A percentile compares a stretch with the other conserved stretches of the same genome.
phyloP scores from a whole-genome alignment of 805 yeast genomes.

The Starmerella bombicola region DNA sequence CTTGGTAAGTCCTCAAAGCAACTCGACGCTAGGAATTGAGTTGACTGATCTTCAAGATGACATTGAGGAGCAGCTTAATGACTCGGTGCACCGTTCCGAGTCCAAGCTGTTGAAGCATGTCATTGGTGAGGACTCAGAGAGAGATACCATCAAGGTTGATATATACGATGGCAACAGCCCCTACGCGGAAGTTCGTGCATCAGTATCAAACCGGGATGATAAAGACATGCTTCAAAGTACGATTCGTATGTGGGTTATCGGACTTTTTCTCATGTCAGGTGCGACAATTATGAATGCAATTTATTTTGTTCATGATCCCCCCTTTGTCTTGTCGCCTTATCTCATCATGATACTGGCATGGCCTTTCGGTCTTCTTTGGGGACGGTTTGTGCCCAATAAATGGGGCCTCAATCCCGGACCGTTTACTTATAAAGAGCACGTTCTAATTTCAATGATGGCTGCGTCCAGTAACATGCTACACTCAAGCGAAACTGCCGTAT shows the following conservation, averaged over 20 bases:
- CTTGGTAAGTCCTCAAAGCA: too few relatives aligned
- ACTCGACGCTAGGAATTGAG: not conserved
- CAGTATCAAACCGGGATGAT: conserved; percentile 49
- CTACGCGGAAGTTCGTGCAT: conserved; percentile 54
- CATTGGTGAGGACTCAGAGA: not conserved
- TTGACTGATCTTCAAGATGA: not conserved
- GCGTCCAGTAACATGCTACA: conserved; percentile 30
- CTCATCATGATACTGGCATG: conserved; percentile 51
- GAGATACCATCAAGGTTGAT: conserved; percentile 1
- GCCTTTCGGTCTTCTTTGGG: conserved; percentile 50
- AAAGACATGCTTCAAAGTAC: conserved; percentile 39
- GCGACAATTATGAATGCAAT: conserved; percentile 49
- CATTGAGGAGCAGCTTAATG: not conserved
- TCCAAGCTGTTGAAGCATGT: not conserved
- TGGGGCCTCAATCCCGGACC: conserved; percentile 45
- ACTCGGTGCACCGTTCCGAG: not conserved
- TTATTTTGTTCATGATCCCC: conserved; percentile 47
- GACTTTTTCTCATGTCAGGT: conserved; percentile 40
- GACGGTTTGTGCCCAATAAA: conserved; percentile 28
- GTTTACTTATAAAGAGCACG: conserved; percentile 52
- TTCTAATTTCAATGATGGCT: conserved; percentile 43
- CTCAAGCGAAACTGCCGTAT: conserved; percentile 43
- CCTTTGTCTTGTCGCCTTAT: conserved; percentile 39
- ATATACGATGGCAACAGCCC: conserved; percentile 33
- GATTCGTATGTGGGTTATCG: conserved; percentile 43